A percentile compares a stretch with the other conserved stretches of the same genome.
Conservation (phyloP, 768 basidiomycete species). For the Mycena galericulata region DNA sequence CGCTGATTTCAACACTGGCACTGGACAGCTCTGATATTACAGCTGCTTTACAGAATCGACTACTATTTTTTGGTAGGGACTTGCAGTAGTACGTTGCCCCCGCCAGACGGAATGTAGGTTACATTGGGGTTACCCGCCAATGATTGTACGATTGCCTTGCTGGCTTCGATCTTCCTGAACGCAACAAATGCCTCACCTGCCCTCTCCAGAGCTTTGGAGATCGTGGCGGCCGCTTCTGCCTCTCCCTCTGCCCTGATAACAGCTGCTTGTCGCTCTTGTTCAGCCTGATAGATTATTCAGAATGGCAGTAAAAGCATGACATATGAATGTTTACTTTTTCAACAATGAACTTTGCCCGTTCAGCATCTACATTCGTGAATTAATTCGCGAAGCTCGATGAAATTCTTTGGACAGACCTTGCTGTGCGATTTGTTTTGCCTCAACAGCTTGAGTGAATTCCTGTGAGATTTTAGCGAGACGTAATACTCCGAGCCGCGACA, state of each 20-base stretch:
- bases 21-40: too few species aligned
- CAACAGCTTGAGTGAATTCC: constrained; percentile 98
- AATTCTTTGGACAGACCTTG: constrained; percentile 71
- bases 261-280: constrained; percentile 98
- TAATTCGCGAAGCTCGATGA: not conserved
- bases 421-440: constrained; percentile 99
- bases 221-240: constrained; percentile 95
- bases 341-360: constrained; percentile 98
- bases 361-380: constrained; percentile 75
- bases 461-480: constrained; percentile 44
- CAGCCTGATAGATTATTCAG: constrained; percentile 69
- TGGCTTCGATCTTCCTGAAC: constrained; percentile 96
- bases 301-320: not conserved
- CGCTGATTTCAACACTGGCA: too few species aligned
- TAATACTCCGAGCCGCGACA: not conserved
- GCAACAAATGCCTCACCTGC: constrained; percentile 97
- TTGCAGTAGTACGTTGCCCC: constrained; percentile 85
- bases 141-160: constrained; percentile 95
- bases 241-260: constrained; percentile 99
- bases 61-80: constrained; percentile 71
- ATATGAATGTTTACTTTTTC: constrained; percentile 77
- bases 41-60: not conserved
- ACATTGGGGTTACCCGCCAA: constrained; percentile 85
- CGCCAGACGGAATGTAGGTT: constrained; percentile 87
- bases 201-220: constrained; percentile 90